Evolutionary conservation across 805 yeast genomes (phyloP), one percentile per base, ranked within the genome.

Genomic region (Maudiozyma barnettii): DNA sequence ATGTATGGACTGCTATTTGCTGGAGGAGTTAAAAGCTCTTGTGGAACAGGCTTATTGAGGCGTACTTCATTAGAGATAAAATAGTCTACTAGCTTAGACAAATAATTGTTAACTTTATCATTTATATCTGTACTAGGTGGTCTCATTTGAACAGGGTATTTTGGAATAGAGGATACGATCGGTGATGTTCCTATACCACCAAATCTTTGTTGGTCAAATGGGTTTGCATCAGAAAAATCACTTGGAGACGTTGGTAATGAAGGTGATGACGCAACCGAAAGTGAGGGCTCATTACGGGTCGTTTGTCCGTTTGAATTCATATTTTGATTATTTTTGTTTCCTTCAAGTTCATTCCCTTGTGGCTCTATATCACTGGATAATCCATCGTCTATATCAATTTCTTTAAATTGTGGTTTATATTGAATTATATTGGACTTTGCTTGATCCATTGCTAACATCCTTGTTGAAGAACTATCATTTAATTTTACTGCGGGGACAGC

Each of bases 1-100:
- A 82, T 76, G 51, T 59, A 64, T 9, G 68, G 68, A 22, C 64
- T 62, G 47, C 65, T 58, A 40, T 61, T 50, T 13, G 51, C 49
- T 5, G 68, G 68, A n/a, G 67, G 67, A 13, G 45, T 43, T 37
- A 64, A 44, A 29, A 64, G 40, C 12, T 58, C 66, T 26, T 54
- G 36, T 14, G 68, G 66, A 6, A 60, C 53, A 2, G 52, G 48
- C 23, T 53, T 54, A 37, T 57, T 61, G 1, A 57, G 48, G 26
- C 58, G 57, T 38, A 57, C 52, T 39, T 64, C 68, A 40, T 51
- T 60, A 3, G 68, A 63, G n/a, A 63, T 60, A 43, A 63, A 64
- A 49, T 58, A 61, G 41, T 64, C 64, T 1, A 64, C 68, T 35
- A 64, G 48, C 40, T 55, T 59, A 1, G 68, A 51, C 5, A 64